Percentiles rank a stretch among this genome's conserved stretches.
Evolutionary conservation across 768 basidiomycete species (phyloP).

Genomic region (Coprinopsis cinerea): DNA sequence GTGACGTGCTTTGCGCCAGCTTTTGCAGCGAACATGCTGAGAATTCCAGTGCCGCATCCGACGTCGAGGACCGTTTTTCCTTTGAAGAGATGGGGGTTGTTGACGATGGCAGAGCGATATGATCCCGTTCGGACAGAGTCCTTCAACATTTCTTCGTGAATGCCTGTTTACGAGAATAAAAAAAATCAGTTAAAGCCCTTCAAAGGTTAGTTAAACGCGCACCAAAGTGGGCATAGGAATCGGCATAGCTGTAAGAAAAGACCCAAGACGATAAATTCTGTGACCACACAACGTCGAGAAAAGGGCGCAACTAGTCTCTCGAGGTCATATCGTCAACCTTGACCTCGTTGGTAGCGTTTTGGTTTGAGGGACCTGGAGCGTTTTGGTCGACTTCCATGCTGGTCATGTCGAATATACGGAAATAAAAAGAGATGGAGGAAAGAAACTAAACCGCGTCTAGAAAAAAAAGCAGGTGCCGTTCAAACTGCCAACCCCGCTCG

Average conservation of each 20-base stretch:
- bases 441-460: background rate
- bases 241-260: constrained; percentile 69
- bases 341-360: constrained; percentile 16
- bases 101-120: constrained; percentile 90
- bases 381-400: constrained; percentile 13
- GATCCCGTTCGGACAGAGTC: constrained; percentile 92
- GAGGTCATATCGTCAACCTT: constrained; percentile 63
- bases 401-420: background rate
- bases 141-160: constrained; percentile 99
- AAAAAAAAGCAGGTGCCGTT: background rate
- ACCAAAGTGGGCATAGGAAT: constrained; percentile 96
- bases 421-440: background rate
- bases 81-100: constrained; percentile 93
- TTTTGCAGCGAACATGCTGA: constrained; percentile 97
- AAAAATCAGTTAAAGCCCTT: background rate
- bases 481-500: background rate
- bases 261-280: constrained; percentile 33
- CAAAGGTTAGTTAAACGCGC: constrained; percentile 17
- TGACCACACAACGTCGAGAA: constrained; percentile 21
- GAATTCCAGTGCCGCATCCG: constrained; percentile 96
- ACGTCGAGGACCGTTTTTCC: constrained; percentile 97
- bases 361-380: constrained; percentile 24
- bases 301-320: constrained; percentile 69
- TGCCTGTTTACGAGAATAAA: constrained; percentile 48
- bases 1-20: constrained; percentile 93